Evolutionary conservation across 2,329 filamentous ascomycete genomes (phyloP).

Genomic region (Tolypocladium amazonense): DNA sequence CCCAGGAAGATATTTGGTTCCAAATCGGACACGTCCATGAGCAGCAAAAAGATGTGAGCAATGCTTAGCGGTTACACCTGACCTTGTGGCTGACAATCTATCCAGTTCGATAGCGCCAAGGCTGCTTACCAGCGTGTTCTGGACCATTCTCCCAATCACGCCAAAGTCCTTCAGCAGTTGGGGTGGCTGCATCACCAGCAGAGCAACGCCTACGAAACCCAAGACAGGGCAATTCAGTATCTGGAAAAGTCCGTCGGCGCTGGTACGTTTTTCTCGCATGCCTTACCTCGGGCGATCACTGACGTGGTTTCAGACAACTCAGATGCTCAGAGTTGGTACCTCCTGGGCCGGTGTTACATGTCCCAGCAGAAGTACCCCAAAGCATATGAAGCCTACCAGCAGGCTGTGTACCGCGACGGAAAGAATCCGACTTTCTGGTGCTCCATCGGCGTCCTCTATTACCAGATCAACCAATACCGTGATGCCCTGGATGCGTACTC

Average conservation of each 20-base stretch:
- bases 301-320: constrained; percentile 58
- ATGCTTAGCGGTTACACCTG: neutral
- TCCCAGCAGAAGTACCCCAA: constrained; percentile 98
- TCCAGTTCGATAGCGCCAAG: constrained; percentile 88
- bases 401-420: constrained; percentile 95
- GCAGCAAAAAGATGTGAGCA: constrained; percentile 91
- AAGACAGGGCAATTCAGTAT: constrained; percentile 94
- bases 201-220: constrained; percentile 79
- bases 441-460: constrained; percentile 96
- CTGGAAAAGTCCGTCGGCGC: constrained; percentile 92
- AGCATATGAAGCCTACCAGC: constrained; percentile 96
- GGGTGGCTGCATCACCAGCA: constrained; percentile 98
- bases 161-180: constrained; percentile 94
- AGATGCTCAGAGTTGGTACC: constrained; percentile 97
- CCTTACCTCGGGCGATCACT: constrained; percentile 7
- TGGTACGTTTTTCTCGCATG: constrained; percentile 47
- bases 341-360: constrained; percentile 97
- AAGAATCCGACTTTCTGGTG: constrained; percentile 99
- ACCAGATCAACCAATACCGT: constrained; percentile 98
- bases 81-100: constrained; percentile 22
- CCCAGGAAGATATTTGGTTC: constrained; percentile 98
- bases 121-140: constrained; percentile 85
- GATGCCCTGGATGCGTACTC: constrained; percentile 97
- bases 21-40: constrained; percentile 98
- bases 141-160: constrained; percentile 89